Base-by-base conservation (phyloP, 139 green algal species). In the Auxenochlorella protothecoides region DNA sequence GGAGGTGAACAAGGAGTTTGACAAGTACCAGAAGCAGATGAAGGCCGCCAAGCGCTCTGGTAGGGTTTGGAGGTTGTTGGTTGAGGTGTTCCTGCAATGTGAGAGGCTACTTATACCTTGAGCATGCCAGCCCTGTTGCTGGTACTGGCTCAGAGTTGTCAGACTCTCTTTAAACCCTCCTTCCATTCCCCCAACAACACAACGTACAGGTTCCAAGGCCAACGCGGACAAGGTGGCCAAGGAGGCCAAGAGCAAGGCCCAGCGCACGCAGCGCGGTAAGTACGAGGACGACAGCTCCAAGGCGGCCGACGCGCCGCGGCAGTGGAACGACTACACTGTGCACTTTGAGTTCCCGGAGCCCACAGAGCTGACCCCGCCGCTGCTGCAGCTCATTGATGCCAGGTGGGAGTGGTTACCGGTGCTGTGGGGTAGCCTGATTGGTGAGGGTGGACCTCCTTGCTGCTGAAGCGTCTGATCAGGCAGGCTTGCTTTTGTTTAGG, bases 291-390 rank as follows among this genome's bases (percentile, higher is more conserved):
- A 89, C 51, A 66, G 52, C 63, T 72, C 75, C 8, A 79, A 80
- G 57, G 69, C 63, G 12, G 76, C 62, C 3, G 77, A 79, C 59
- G 79, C 74, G 6, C 81, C 87, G 27, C 66, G 65, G 44, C 84
- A 87, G 77, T 96, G 90, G 90, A 84, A 76, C 70, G 90, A 96
- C 78, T 96, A 96, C 81, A 87, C 63, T 5, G 83, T 86, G 51
- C 74, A 91, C 62, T 99, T 99, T 84, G 81, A 95, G 75, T 99
- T 99, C 84, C 95, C 95, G 2, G 86, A 93, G 79, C 93, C 94
- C 11, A 96, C 91, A 0, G 92, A 97, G 79, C 86, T 98, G 68
- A 72, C 79, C 55, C 84, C 89, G 15, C 89, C 93, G 52, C 89
- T 94, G 15, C 85, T 98, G 62, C 89, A 95, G 84, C 79, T 91